Base-by-base conservation (phyloP, 2,329 filamentous ascomycete genomes). In the Trichoderma atrobrunneum region DNA sequence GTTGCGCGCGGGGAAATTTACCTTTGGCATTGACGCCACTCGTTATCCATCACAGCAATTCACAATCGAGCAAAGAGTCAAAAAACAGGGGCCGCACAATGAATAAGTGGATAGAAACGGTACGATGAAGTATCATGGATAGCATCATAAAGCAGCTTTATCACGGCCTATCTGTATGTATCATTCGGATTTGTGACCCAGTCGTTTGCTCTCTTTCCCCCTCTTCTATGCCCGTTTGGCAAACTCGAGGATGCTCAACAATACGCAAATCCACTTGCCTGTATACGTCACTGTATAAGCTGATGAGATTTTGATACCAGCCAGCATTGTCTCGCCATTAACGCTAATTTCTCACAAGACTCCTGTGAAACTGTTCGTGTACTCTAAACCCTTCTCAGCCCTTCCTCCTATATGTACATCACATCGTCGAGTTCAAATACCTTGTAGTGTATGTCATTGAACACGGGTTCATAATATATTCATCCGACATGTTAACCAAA, bases 401-500 rank as follows among this genome's bases (percentile, higher is more conserved):
- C 7, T 18, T 12, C 14, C 10, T 54, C 67, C 4, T 28, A 70
- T 54, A 54, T 62, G 56, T 34, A 70, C 30, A n/a, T 70, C 39
- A 61, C 36, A 60, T 48, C n/a, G 14, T 60, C 43, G 56, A 60
- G 26, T 16, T 21, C 36, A 62, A 51, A 70, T 36, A 56, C 51
- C 26, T 51, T 39, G 48, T 34, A 69, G 12, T 34, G 28, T 21
- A 32, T 54, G 39, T 11, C 26, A 34, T 16, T 54, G 39, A 26
- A 62, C n/a, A 64, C 34, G 34, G 39, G 14, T 32, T 26, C 32
- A 10, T 57, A 34, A 43, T 39, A 56, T 48, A 21, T 26, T 36
- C 43, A 70, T 54, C 57, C 14, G 16, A 70, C 39, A 62, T 70
- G 67, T 24, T 54, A 36, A 43, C 51, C 64, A 28, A 57, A 69